These are phyloP conservation scores for Lecanicillium sp. DNA, from an alignment of 2,329 filamentous ascomycete species.

Conservation along the genomic window DNA sequence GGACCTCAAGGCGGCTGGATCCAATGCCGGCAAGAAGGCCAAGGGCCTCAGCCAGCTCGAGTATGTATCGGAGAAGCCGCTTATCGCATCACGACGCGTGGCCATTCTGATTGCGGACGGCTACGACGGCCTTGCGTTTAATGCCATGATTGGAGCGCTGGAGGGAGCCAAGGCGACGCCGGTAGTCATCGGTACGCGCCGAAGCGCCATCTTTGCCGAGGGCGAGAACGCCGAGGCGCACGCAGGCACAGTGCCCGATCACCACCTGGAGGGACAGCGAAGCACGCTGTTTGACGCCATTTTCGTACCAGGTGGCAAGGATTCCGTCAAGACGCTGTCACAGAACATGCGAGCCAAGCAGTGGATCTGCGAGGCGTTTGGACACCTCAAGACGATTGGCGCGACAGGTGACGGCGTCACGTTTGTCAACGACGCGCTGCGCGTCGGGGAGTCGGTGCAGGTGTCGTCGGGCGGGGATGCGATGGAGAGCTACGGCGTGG, in stretches of 20 bases:
- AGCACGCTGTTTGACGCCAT: constrained; percentile 76
- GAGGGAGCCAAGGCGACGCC: constrained; percentile 56
- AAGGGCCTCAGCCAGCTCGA: constrained; percentile 63
- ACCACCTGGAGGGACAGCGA: constrained; percentile 73
- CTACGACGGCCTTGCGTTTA: constrained; percentile 60
- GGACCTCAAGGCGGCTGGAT: constrained; percentile 41
- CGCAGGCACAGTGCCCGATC: constrained; percentile 58
- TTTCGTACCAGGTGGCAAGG: constrained; percentile 65
- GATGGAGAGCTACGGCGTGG: constrained; percentile 65
- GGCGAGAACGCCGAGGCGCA: constrained; percentile 44
- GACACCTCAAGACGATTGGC: constrained; percentile 72
- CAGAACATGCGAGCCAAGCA: constrained; percentile 67
- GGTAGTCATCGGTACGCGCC: constrained; percentile 63
- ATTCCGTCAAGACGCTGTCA: constrained; percentile 53
- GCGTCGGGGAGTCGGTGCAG: constrained; percentile 29
- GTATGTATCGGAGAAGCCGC: constrained; percentile 53
- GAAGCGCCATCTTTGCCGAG: constrained; percentile 57
- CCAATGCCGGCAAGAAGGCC: constrained; percentile 62
- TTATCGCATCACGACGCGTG: constrained; percentile 63
- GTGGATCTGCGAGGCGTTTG: constrained; percentile 74
- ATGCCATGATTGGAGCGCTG: constrained; percentile 56
- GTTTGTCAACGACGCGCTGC: constrained; percentile 46
- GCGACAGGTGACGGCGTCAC: constrained; percentile 66
- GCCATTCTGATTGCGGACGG: constrained; percentile 74
- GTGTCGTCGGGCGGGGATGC: constrained; percentile 39